Evolutionary conservation across 768 basidiomycete species (phyloP), one percentile per base, ranked within the genome.

Genomic region (Suillus subalutaceus): DNA sequence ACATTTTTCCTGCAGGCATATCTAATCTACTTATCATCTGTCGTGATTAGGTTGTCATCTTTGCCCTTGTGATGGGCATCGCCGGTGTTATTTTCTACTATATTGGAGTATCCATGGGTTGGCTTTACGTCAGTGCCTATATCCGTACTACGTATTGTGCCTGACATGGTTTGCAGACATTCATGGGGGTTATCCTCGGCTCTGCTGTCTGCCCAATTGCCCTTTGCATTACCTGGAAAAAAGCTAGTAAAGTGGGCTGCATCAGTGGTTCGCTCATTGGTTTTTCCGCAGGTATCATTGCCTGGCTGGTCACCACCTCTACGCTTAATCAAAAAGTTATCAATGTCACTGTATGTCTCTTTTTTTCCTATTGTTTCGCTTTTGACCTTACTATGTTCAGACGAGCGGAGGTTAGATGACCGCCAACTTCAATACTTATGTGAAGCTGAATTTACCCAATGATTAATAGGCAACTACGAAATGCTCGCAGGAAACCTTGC

Each of bases 401-500:
- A 84, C 82, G 6, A 84, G 80, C 59, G 81, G 84, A 77, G 87
- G 88, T 71, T 79, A 81, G 73, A 82, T 69, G 35, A 81, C 81
- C 40, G 38, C 16, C 20, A 3, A 50, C 16, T 20, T 60, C 30
- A 12, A 23, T 58, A 58, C 59, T 68, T 52, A 67, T 20, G 16
- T 43, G 35, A 52, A 20, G 40, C 2, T 40, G 44, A 63, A 26
- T 26, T 26, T 26, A 26, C 26, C 26, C 26, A 64, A 15, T 52
- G 23, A 52, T 63, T 32, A 38, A 60, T 65, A 76, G 82, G 80
- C 23, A 84, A 87, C 74, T 81, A 82, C 64, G 84, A 86, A 72
- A 96, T 97, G 94, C 83, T 97, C 18, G 89, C 93, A 0, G 96
- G 96, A 3, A 96, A 96, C 78, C 79, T 97, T n/a, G 90, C 89